phyloP scores from a whole-genome alignment of 2,329 filamentous ascomycete species.

The Cryoendolithus antarcticus region DNA sequence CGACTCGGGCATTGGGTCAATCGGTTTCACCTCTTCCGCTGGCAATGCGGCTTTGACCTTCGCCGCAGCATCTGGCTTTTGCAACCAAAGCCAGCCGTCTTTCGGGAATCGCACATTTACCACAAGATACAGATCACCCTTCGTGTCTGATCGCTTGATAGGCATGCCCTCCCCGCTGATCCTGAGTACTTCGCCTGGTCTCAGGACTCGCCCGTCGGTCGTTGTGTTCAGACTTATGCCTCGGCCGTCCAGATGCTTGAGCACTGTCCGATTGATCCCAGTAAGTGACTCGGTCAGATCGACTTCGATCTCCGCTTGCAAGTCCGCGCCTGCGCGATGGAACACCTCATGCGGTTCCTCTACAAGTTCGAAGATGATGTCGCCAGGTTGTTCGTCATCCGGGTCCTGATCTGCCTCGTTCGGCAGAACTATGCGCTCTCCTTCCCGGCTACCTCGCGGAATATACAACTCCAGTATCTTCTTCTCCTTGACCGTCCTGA shows the following conservation, averaged over 20 bases:
- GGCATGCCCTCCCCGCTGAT: constrained; percentile 90
- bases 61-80: constrained; percentile 50
- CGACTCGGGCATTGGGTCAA: constrained; percentile 56
- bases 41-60: constrained; percentile 67
- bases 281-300: constrained; percentile 72
- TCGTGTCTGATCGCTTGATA: constrained; percentile 67
- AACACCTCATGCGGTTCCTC: constrained; percentile 76
- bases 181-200: constrained; percentile 75
- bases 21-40: constrained; percentile 31
- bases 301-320: constrained; percentile 70
- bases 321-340: constrained; percentile 68
- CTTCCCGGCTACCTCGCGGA: constrained; percentile 64
- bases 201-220: constrained; percentile 62
- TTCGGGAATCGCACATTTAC: constrained; percentile 83
- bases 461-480: constrained; percentile 97
- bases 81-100: constrained; percentile 56
- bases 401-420: constrained; percentile 91
- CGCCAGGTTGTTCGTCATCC: constrained; percentile 77
- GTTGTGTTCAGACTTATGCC: constrained; percentile 73
- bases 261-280: constrained; percentile 79
- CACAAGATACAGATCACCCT: constrained; percentile 76
- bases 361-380: constrained; percentile 79
- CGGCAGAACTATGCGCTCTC: constrained; percentile 78
- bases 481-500: constrained; percentile 71
- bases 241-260: constrained; percentile 86